Conservation (phyloP, 768 basidiomycete species). For the Rickenella mellea region DNA sequence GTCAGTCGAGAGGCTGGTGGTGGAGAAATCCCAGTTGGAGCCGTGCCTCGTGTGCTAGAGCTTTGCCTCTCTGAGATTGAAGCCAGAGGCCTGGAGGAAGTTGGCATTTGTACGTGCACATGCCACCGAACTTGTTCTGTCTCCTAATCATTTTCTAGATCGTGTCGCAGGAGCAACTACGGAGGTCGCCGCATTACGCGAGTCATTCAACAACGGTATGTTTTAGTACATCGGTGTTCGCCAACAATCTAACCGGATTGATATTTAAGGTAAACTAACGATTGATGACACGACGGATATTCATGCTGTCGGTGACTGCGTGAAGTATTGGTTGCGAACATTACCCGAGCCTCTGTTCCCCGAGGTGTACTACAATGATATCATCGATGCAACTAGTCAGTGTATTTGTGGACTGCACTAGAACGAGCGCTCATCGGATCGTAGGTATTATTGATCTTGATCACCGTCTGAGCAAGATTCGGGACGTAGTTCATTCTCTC, state of each 20-base stretch:
- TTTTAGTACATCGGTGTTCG: background rate
- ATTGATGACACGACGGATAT: slow-evolving; percentile 57
- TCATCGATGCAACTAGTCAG: slow-evolving; percentile 68
- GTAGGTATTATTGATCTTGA: slow-evolving; percentile 67
- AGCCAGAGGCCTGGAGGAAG: slow-evolving; percentile 64
- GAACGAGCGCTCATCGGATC: slow-evolving; percentile 6
- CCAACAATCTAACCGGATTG: background rate
- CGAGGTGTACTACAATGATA: slow-evolving; percentile 50
- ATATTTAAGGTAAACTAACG: slow-evolving; percentile 43
- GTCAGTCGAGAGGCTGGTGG: slow-evolving; percentile 54
- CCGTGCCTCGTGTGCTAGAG: slow-evolving; percentile 58
- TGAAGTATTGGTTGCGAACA: slow-evolving; percentile 81
- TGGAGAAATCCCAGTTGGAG: slow-evolving; percentile 39
- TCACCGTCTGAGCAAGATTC: slow-evolving; percentile 51
- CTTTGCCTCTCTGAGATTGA: slow-evolving; percentile 66
- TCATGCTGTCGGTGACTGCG: slow-evolving; percentile 72
- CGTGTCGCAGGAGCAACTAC: slow-evolving; percentile 73
- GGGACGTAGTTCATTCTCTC: slow-evolving; percentile 56
- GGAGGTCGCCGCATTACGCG: slow-evolving; percentile 60
- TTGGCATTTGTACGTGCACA: slow-evolving; percentile 64
- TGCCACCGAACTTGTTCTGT: background rate
- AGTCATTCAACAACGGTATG: slow-evolving; percentile 66
- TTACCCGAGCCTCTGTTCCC: slow-evolving; percentile 78
- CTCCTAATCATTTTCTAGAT: slow-evolving; percentile 33
- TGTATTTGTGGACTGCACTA: slow-evolving; percentile 4